These are phyloP conservation scores for Austropuccinia psidii DNA, from an alignment of 1,284 basidiomycete genomes.

Conservation along the genomic window DNA sequence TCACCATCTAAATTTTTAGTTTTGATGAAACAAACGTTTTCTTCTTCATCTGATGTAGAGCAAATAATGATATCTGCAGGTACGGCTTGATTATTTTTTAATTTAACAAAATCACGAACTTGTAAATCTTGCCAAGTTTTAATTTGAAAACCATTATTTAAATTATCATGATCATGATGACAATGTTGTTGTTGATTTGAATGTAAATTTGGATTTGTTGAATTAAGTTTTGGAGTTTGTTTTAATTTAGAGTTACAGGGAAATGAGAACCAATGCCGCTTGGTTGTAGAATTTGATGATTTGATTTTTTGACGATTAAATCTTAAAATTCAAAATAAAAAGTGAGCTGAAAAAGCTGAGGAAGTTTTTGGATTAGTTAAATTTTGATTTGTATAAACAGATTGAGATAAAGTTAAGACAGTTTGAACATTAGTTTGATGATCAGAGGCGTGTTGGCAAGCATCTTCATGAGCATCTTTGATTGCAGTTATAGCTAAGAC, in stretches of 20 bases:
- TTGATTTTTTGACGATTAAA: conserved; percentile 24
- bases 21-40: conserved; percentile 93
- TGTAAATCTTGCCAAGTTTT: conserved; percentile 84
- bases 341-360: conserved; percentile 48
- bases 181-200: conserved; percentile 28
- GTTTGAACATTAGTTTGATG: conserved; percentile 60
- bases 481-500: conserved; percentile 77
- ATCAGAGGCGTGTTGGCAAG: conserved; percentile 95
- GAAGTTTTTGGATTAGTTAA: conserved; percentile 20
- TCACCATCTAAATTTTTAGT: conserved; percentile 99
- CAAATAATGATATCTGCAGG: conserved; percentile 91
- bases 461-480: conserved; percentile 96
- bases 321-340: conserved; percentile 65
- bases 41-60: conserved; percentile 84
- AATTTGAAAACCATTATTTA: conserved; percentile 56
- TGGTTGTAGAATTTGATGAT: too few species aligned
- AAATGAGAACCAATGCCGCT: too few species aligned
- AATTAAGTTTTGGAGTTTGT: too few species aligned
- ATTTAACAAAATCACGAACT: conserved; percentile 90
- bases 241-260: too few species aligned
- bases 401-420: conserved; percentile 38
- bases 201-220: neutral
- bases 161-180: neutral
- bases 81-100: conserved; percentile 76
- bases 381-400: conserved; percentile 57